Conservation (phyloP, 805 yeast genomes). For the Starmerella floricola region DNA sequence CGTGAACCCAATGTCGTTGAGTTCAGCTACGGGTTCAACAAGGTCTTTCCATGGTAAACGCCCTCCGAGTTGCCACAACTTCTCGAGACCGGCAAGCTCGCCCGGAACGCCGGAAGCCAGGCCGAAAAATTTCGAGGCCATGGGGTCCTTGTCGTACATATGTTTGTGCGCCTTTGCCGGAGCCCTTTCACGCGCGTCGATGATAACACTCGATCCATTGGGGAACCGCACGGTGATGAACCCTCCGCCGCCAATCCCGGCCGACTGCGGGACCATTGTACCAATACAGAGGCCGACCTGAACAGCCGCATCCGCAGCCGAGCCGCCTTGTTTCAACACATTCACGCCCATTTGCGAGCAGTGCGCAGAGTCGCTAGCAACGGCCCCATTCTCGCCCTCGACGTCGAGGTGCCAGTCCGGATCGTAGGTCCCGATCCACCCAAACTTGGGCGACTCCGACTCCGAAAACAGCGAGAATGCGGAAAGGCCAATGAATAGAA, state of each 20-base stretch:
- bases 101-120: constrained; percentile 88
- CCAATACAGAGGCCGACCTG: constrained; percentile 85
- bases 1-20: constrained; percentile 55
- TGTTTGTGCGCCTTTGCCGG: constrained; percentile 49
- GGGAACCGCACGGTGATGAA: constrained; percentile 43
- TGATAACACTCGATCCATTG: constrained; percentile 41
- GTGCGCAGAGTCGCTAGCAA: constrained; percentile 49
- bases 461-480: background rate
- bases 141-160: constrained; percentile 45
- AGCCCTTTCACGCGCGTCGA: constrained; percentile 85
- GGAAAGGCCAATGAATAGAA: background rate
- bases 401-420: constrained; percentile 19
- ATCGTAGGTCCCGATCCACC: constrained; percentile 19
- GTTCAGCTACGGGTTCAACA: constrained; percentile 58
- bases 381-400: constrained; percentile 41
- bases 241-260: constrained; percentile 92
- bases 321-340: constrained; percentile 45
- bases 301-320: constrained; percentile 89
- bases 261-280: constrained; percentile 62
- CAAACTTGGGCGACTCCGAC: background rate
- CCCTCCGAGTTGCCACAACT: constrained; percentile 48
- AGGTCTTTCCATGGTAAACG: constrained; percentile 58
- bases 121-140: constrained; percentile 61
- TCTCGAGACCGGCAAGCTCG: constrained; percentile 71
- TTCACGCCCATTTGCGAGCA: constrained; percentile 54